Percentiles rank a stretch among this genome's conserved stretches.
phyloP scores from a whole-genome alignment of 805 yeast species.

The Metschnikowia borealis region DNA sequence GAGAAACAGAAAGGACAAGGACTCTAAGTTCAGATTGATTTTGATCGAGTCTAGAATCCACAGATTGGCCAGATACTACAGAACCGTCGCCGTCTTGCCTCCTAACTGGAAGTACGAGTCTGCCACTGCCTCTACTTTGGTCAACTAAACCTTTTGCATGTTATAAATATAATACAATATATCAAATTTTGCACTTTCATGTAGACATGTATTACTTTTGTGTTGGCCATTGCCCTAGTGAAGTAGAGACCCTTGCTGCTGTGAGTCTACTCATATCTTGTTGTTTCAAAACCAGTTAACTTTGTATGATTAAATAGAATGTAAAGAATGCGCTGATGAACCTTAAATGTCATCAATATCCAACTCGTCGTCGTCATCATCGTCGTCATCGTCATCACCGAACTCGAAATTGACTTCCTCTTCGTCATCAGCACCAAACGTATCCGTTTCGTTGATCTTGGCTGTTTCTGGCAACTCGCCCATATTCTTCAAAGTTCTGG shows the following conservation, averaged over 20 bases:
- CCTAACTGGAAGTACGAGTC: constrained; percentile 99
- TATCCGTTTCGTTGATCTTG: constrained; percentile 95
- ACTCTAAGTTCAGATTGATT: constrained; percentile 99
- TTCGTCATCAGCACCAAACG: constrained; percentile 93
- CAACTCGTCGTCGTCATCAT: constrained; percentile 67
- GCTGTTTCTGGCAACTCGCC: constrained; percentile 98
- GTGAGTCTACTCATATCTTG: background rate
- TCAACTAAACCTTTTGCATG: constrained; percentile 62
- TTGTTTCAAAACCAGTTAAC: background rate
- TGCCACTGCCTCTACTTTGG: constrained; percentile 99
- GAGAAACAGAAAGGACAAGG: constrained; percentile 99
- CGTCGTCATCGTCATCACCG: constrained; percentile 85
- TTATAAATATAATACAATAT: constrained; percentile 1
- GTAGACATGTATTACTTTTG: background rate
- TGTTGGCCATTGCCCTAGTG: too few species aligned
- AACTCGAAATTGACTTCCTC: constrained; percentile 98
- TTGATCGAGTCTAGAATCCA: constrained; percentile 99
- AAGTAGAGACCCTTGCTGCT: too few species aligned
- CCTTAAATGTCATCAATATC: constrained; percentile 90
- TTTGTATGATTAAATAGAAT: constrained; percentile 1
- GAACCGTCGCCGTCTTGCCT: constrained; percentile 98
- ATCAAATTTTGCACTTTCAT: constrained; percentile 2
- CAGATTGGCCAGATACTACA: constrained; percentile 99
- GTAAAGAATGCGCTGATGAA: constrained; percentile 2
- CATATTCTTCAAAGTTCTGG: constrained; percentile 88